phyloP scores from a whole-genome alignment of 1,139 yeast genomes.

The Saccharomycopsis crataegensis region DNA sequence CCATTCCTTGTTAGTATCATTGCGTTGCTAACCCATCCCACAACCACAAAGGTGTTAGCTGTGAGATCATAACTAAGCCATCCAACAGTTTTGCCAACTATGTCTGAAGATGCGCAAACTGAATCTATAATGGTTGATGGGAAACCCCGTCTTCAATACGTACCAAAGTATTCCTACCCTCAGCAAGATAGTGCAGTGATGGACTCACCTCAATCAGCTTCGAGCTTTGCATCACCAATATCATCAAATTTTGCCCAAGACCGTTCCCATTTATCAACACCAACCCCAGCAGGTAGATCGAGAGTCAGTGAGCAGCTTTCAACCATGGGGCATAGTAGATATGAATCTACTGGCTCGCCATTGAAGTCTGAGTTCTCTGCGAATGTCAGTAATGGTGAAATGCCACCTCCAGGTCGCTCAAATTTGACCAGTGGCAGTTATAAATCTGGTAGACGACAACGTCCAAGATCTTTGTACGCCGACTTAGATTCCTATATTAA shows the following conservation, averaged over 20 bases:
- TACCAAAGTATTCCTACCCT: conserved; percentile 8
- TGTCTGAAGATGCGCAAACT: background rate
- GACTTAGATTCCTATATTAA: conserved; percentile 18
- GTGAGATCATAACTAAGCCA: background rate
- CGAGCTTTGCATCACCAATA: conserved; percentile 4
- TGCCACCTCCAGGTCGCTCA: no score
- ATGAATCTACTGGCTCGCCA: background rate
- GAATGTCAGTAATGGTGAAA: no score
- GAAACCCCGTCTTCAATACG: conserved; percentile 11
- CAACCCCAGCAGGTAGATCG: background rate
- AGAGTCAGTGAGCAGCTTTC: background rate
- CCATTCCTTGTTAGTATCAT: background rate
- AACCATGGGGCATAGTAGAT: background rate
- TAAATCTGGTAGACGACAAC: conserved; percentile 14
- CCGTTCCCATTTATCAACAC: background rate
- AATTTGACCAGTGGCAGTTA: conserved; percentile 9
- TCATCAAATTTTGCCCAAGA: background rate
- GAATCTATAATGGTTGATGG: background rate
- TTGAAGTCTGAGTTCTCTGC: background rate
- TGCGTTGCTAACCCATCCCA: background rate
- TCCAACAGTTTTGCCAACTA: background rate
- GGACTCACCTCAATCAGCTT: conserved; percentile 8
- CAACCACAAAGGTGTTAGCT: background rate
- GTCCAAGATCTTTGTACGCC: conserved; percentile 18
- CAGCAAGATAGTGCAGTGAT: background rate